A percentile compares a stretch with the other conserved stretches of the same genome.
phyloP scores from a whole-genome alignment of 2,329 filamentous ascomycete species.

The Orbilia blumenaviensis region DNA sequence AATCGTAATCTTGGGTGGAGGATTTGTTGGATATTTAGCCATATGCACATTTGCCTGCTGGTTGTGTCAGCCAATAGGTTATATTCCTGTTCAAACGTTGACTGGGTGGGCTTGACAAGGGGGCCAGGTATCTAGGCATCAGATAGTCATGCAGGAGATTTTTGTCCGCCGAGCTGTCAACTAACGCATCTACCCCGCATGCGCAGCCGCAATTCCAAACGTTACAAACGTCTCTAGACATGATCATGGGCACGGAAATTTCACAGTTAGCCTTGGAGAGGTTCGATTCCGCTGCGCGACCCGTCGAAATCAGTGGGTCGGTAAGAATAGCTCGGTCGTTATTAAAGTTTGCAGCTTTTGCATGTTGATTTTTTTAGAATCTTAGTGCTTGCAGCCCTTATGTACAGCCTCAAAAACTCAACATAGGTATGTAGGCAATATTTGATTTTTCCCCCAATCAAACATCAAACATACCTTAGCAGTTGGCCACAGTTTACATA shows the following conservation, averaged over 20 bases:
- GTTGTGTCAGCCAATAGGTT: slow-evolving; percentile 28
- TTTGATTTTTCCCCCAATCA: not conserved
- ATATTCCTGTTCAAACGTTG: slow-evolving; percentile 13
- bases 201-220: no score
- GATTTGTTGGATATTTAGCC: slow-evolving; percentile 23
- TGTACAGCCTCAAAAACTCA: slow-evolving; percentile 21
- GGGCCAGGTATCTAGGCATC: not conserved
- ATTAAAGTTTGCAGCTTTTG: not conserved
- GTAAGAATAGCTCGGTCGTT: slow-evolving; percentile 1
- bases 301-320: not conserved
- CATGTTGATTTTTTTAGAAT: slow-evolving; percentile 1
- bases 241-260: not conserved
- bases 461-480: no score
- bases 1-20: slow-evolving; percentile 11
- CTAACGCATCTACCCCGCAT: slow-evolving; percentile 30
- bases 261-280: no score
- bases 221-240: slow-evolving; percentile 9
- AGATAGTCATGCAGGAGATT: slow-evolving; percentile 7
- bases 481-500: no score
- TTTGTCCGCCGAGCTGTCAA: slow-evolving; percentile 2
- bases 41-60: slow-evolving; percentile 4
- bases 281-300: slow-evolving; percentile 9
- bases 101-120: not conserved
- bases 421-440: slow-evolving; percentile 2
- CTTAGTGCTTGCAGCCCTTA: not conserved